These are phyloP conservation scores for Paraglomus brasilianum DNA, from an alignment of 192 early-diverging fungal species.

Conservation along the genomic window DNA sequence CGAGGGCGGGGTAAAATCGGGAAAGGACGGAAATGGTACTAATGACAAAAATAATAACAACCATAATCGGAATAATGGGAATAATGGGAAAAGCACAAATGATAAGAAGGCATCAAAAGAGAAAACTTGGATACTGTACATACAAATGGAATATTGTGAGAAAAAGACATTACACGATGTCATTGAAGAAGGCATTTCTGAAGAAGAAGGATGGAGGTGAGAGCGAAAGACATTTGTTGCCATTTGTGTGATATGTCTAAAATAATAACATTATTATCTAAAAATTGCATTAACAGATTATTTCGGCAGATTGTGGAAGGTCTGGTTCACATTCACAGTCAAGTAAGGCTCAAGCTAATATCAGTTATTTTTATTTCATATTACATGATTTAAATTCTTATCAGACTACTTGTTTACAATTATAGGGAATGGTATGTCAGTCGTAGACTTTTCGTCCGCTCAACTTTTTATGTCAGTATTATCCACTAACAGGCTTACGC, in stretches of 20 bases:
- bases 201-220: constrained; percentile 72
- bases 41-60: constrained; percentile 25
- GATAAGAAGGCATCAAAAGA: constrained; percentile 14
- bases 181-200: constrained; percentile 74
- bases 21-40: background rate
- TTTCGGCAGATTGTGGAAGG: constrained; percentile 92
- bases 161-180: constrained; percentile 84
- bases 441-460: constrained; percentile 30
- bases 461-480: constrained; percentile 38
- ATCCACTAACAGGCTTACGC: too few relatives aligned
- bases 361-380: too few relatives aligned
- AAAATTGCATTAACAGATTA: constrained; percentile 37
- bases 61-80: background rate
- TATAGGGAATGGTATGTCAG: too few relatives aligned
- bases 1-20: constrained; percentile 37
- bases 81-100: constrained; percentile 19
- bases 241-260: background rate
- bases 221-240: background rate
- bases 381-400: too few relatives aligned
- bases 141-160: constrained; percentile 99
- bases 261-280: background rate
- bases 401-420: too few relatives aligned
- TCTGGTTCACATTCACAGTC: constrained; percentile 82
- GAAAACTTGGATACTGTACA: constrained; percentile 70
- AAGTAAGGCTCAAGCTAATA: constrained; percentile 53